phyloP scores from a whole-genome alignment of 495 filamentous ascomycete species.

The Glonium stellatum region DNA sequence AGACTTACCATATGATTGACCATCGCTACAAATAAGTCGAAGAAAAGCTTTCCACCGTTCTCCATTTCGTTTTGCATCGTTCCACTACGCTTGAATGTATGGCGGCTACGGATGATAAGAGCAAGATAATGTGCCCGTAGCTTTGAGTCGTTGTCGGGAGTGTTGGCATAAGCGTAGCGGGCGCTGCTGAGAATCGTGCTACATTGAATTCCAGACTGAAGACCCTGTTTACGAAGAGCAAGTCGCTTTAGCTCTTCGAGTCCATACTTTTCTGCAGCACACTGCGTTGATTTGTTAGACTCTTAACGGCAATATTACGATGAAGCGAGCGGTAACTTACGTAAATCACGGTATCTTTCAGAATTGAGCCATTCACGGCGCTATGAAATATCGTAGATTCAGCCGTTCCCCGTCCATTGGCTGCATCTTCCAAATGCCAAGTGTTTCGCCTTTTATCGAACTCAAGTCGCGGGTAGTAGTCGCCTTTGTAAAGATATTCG shows the following conservation, averaged over 20 bases:
- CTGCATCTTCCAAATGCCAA: conserved; percentile 38
- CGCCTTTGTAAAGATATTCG: conserved; percentile 66
- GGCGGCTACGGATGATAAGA: conserved; percentile 86
- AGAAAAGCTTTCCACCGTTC: conserved; percentile 83
- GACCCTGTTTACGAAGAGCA: conserved; percentile 80
- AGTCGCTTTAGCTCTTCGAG: conserved; percentile 78
- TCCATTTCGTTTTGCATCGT: conserved; percentile 99
- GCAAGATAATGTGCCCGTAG: conserved; percentile 92
- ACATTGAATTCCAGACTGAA: conserved; percentile 78
- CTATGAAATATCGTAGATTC: conserved; percentile 67
- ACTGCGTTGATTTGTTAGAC: conserved; percentile 31
- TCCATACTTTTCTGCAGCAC: conserved; percentile 75
- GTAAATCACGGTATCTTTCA: conserved; percentile 88
- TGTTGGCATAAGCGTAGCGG: conserved; percentile 90
- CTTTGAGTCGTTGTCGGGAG: conserved; percentile 78
- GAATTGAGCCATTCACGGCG: conserved; percentile 56
- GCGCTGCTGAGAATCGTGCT: conserved; percentile 82
- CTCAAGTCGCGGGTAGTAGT: conserved; percentile 51
- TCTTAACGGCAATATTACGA: neutral
- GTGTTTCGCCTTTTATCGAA: conserved; percentile 38
- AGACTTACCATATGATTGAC: conserved; percentile 68
- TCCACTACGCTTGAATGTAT: conserved; percentile 91
- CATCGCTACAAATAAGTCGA: conserved; percentile 95
- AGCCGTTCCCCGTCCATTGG: conserved; percentile 19
- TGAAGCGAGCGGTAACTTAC: conserved; percentile 3